phyloP scores from a whole-genome alignment of 2,329 filamentous ascomycete genomes.

The Sporothrix luriei region DNA sequence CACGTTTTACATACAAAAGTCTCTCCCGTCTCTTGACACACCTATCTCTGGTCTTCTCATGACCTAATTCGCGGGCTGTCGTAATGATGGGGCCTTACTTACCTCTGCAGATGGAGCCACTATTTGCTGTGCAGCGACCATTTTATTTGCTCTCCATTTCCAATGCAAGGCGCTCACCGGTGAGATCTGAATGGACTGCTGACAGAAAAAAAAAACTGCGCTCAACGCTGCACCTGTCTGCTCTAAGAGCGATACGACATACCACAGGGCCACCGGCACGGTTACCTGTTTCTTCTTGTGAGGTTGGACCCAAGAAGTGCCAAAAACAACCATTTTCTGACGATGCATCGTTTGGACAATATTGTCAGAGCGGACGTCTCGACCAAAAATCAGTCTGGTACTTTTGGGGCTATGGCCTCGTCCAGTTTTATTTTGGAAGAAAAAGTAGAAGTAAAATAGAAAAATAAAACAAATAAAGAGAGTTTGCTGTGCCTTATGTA shows the following conservation, averaged over 20 bases:
- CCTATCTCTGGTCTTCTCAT: neutral
- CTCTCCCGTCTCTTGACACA: slow-evolving; percentile 14
- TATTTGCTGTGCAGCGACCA: neutral
- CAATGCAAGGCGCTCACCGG: neutral
- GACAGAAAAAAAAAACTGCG: neutral
- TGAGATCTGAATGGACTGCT: neutral
- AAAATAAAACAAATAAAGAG: neutral
- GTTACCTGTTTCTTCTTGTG: neutral
- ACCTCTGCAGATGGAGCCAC: neutral
- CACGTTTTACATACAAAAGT: neutral
- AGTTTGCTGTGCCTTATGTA: neutral
- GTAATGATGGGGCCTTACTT: neutral
- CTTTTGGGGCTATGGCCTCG: too few species aligned
- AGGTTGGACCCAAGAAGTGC: slow-evolving; percentile 7
- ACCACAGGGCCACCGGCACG: too few species aligned
- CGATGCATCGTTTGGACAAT: too few species aligned
- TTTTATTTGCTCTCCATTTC: neutral
- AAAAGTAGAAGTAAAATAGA: too few species aligned
- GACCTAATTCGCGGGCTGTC: neutral
- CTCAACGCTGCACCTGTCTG: too few species aligned
- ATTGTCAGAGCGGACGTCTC: too few species aligned
- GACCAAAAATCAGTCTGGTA: too few species aligned
- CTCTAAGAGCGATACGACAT: neutral
- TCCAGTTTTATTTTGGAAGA: too few species aligned
- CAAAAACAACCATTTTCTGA: neutral